Percentiles rank a stretch among this genome's conserved stretches.
phyloP scores from a whole-genome alignment of 2,329 filamentous ascomycete genomes.

The Nectriaceae sp. region DNA sequence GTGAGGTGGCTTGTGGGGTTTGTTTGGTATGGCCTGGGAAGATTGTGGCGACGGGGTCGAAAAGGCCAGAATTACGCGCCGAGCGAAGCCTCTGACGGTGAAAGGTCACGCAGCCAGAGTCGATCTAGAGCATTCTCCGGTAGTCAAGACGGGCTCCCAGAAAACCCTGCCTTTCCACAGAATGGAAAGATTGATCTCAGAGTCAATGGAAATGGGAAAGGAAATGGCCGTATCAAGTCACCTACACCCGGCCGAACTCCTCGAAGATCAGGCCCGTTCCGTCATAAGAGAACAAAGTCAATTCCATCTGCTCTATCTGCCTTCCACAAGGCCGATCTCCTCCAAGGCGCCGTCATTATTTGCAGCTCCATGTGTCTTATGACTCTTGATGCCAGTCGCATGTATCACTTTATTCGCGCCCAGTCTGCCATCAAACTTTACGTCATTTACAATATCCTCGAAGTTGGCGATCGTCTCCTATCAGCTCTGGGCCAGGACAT shows the following conservation, averaged over 20 bases:
- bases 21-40: conserved; percentile 76
- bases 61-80: conserved; percentile 36
- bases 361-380: conserved; percentile 83
- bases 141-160: conserved; percentile 7
- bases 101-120: conserved; percentile 43
- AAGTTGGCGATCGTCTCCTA: conserved; percentile 86
- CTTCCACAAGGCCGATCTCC: conserved; percentile 91
- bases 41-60: conserved; percentile 71
- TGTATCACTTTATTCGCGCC: conserved; percentile 97
- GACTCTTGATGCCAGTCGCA: conserved; percentile 90
- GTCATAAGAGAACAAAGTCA: conserved; percentile 78
- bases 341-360: conserved; percentile 87
- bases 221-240: conserved; percentile 15
- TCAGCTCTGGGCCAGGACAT: conserved; percentile 94
- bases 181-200: conserved; percentile 10
- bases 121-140: conserved; percentile 29
- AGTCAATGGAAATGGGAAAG: conserved; percentile 8
- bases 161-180: background rate
- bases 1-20: conserved; percentile 70
- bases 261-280: conserved; percentile 39
- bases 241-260: conserved; percentile 18
- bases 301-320: conserved; percentile 81
- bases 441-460: conserved; percentile 97
- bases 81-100: conserved; percentile 38
- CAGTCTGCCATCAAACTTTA: conserved; percentile 98